Conservation (phyloP, 1,284 basidiomycete species). For the Boletellus sp. region DNA sequence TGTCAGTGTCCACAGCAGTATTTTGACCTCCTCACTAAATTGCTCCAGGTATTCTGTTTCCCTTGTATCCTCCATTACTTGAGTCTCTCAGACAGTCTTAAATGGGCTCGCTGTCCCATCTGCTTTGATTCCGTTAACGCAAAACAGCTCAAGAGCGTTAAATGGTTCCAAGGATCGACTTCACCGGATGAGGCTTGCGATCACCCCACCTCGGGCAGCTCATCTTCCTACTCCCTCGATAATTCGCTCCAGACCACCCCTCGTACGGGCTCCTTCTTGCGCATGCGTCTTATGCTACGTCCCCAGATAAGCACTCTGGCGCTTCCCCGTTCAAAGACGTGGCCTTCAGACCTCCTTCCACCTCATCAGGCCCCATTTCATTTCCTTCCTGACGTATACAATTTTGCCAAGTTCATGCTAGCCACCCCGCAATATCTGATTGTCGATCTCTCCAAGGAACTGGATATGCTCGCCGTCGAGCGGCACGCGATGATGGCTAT, state of each 20-base stretch:
- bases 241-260: constrained; percentile 34
- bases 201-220: constrained; percentile 32
- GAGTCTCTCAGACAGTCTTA: constrained; percentile 72
- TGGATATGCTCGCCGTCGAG: constrained; percentile 72
- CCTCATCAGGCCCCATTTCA: constrained; percentile 92
- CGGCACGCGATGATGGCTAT: constrained; percentile 58
- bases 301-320: constrained; percentile 96
- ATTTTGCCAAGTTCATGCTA: constrained; percentile 93
- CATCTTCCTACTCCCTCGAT: constrained; percentile 44
- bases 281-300: constrained; percentile 89
- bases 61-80: constrained; percentile 93
- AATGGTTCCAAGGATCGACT: constrained; percentile 63
- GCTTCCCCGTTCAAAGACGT: constrained; percentile 85
- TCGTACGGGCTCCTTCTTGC: constrained; percentile 55
- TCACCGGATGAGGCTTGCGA: constrained; percentile 39
- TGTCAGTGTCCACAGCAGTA: constrained; percentile 51
- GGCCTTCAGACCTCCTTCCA: constrained; percentile 91
- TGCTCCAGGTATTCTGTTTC: constrained; percentile 76
- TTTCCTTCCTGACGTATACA: constrained; percentile 90
- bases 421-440: constrained; percentile 85
- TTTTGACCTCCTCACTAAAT: constrained; percentile 15
- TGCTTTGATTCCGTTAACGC: constrained; percentile 93
- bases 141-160: constrained; percentile 90
- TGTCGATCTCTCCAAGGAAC: constrained; percentile 68
- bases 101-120: constrained; percentile 91